Base-by-base conservation (phyloP, 1,139 yeast species). In the Chernovozyma aurita region DNA sequence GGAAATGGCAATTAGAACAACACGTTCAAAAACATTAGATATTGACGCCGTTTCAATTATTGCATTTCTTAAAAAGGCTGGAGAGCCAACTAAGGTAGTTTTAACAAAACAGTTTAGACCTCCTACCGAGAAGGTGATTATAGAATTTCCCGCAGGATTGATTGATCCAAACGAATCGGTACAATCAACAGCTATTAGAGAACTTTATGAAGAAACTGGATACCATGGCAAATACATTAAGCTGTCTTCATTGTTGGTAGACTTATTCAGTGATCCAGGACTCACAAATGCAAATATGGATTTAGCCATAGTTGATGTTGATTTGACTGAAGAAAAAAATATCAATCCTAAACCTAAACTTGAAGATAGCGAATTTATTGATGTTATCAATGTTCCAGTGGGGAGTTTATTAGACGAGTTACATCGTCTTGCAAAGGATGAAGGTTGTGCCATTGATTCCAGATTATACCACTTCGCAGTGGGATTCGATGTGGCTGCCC, bases 101-200 rank as follows among this genome's bases (percentile, higher is more conserved):
- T 65, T 90, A 24, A 92, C 86, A 49, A 85, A 85, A 54, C 97
- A 90, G 55, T 90, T 84, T 61, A 72, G 98, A 39, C 96, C 97
- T 2, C 97, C 98, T 1, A 84, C 85, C 8, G 81, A 75, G 38
- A 88, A 87, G 18, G 87, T 90, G 2, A 84, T 92, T 52, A 79
- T 92, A 44, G 98, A 92, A 57, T 73, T 90, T 50, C 98, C 98
- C 0, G 98, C 98, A 0, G 98, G 98, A 0, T 66, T 92, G 42
- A 74, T 92, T 31, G 98, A 92, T 56, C 87, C 94, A 2, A 73
- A 77, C 35, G 98, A 92, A 54, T 57, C 82, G 2, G 63, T 87
- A 28, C 88, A 81, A 45, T 59, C 75, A 3, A 87, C 97, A 25
- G 97, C 97, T 0, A 70, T 80, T 37, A 73, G 98, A 42, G 98